A percentile compares a stretch with the other conserved stretches of the same genome.
These are phyloP conservation scores for Cichorium intybus DNA, from an alignment of 140 eudicot species.

Conservation along the genomic window DNA sequence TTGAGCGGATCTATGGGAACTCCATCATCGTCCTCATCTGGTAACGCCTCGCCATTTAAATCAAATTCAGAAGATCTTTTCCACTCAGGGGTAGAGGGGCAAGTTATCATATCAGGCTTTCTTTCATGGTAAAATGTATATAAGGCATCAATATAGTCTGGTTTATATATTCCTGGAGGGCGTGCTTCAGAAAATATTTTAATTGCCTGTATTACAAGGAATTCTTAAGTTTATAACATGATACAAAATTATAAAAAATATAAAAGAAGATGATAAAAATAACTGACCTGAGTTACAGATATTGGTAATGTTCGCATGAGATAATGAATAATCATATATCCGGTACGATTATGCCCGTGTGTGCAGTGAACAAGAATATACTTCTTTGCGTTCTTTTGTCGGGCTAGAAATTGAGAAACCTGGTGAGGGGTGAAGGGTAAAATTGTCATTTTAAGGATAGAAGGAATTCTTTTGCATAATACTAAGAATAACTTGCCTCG, in stretches of 20 bases:
- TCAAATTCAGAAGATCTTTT: constrained; percentile 85
- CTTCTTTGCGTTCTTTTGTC: constrained; percentile 78
- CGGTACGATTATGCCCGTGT: constrained; percentile 98
- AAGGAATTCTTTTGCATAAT: not conserved
- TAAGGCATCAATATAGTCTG: constrained; percentile 86
- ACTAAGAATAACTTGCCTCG: constrained; percentile 46
- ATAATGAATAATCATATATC: constrained; percentile 92
- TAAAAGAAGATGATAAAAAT: not conserved
- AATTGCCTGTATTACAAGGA: constrained; percentile 57
- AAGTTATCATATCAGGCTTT: constrained; percentile 65
- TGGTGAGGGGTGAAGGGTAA: constrained; percentile 13
- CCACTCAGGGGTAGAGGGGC: constrained; percentile 98
- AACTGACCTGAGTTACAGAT: constrained; percentile 85
- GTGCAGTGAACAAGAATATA: constrained; percentile 91
- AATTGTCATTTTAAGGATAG: not conserved
- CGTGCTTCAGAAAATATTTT: constrained; percentile 80
- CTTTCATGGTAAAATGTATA: constrained; percentile 87
- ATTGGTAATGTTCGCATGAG: constrained; percentile 78
- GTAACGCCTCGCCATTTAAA: constrained; percentile 86
- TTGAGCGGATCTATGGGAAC: constrained; percentile 44
- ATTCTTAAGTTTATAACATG: constrained; percentile 4
- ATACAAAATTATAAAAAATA: not conserved
- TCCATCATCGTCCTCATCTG: constrained; percentile 73
- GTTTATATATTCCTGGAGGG: constrained; percentile 93
- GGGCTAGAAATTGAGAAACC: constrained; percentile 77